These are phyloP conservation scores for Aspergillus calidoustus DNA, from an alignment of 2,329 filamentous ascomycete genomes.

Conservation along the genomic window DNA sequence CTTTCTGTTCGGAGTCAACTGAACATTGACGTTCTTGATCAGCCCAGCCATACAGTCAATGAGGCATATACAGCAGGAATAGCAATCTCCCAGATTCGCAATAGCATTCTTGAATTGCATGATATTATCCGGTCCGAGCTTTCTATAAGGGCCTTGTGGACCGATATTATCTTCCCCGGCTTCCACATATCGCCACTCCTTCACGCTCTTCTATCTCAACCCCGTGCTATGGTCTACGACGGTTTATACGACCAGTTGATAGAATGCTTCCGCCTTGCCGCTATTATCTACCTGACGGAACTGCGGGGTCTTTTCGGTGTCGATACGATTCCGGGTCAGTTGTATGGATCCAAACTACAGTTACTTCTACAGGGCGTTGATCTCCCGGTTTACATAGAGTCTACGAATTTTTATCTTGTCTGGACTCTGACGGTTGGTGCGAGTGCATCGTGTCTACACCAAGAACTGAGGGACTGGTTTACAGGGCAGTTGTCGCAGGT, in stretches of 20 bases:
- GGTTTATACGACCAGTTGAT: not conserved
- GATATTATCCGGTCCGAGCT: not conserved
- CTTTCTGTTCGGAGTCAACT: not conserved
- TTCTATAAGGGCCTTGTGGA: not conserved
- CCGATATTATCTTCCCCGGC: not conserved
- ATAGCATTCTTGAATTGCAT: not conserved
- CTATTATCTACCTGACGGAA: not conserved
- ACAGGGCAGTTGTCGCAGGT: not conserved
- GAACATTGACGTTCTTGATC: not conserved
- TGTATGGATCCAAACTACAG: not conserved
- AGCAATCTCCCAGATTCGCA: not conserved
- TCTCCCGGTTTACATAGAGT: not conserved
- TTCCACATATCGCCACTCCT: not conserved
- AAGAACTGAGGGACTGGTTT: not conserved
- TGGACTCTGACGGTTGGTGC: not conserved
- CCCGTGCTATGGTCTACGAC: not conserved
- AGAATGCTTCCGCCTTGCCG: not conserved
- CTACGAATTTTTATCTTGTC: not conserved
- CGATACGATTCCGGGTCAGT: not conserved
- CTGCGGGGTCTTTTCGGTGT: not conserved
- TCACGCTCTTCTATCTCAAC: not conserved
- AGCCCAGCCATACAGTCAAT: not conserved
- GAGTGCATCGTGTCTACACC: not conserved
- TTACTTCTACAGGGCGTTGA: not conserved
- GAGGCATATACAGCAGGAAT: not conserved